These are phyloP conservation scores for Sporothrix schenckii DNA, from an alignment of 2,329 filamentous ascomycete species.

Conservation along the genomic window DNA sequence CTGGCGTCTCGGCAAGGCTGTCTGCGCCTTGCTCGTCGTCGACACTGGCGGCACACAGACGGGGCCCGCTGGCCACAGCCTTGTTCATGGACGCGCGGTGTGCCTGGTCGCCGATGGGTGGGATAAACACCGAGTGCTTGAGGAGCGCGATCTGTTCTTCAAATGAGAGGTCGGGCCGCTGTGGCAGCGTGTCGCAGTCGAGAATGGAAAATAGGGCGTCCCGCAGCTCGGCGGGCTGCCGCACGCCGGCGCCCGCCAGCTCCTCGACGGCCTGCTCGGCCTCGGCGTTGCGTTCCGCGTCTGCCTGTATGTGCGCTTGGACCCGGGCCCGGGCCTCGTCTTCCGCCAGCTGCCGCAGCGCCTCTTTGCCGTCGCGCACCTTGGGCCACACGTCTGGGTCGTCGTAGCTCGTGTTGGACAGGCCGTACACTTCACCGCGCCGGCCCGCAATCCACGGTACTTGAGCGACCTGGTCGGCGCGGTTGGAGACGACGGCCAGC, in stretches of 20 bases:
- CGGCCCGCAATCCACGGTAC: conserved; percentile 61
- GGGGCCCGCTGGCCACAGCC: conserved; percentile 40
- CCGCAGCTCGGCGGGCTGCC: conserved; percentile 48
- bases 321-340: background rate
- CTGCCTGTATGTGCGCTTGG: too few relatives aligned
- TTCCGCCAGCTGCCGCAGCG: conserved; percentile 50
- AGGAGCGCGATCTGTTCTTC: conserved; percentile 58
- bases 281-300: background rate
- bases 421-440: conserved; percentile 57
- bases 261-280: background rate
- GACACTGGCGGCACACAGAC: conserved; percentile 42
- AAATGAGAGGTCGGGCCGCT: conserved; percentile 48
- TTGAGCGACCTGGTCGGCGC: conserved; percentile 55
- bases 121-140: conserved; percentile 64
- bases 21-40: conserved; percentile 35
- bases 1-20: conserved; percentile 42
- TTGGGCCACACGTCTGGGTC: conserved; percentile 63
- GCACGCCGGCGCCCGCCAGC: background rate
- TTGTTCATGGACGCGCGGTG: conserved; percentile 39
- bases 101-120: conserved; percentile 54
- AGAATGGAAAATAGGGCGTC: conserved; percentile 58
- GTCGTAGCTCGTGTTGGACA: conserved; percentile 65
- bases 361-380: conserved; percentile 55
- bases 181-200: conserved; percentile 60
- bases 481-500: conserved; percentile 65